Percentiles rank a stretch among this genome's conserved stretches.
These are phyloP conservation scores for Brassica hybrid DNA, from an alignment of 441 rosid genomes.

Conservation along the genomic window DNA sequence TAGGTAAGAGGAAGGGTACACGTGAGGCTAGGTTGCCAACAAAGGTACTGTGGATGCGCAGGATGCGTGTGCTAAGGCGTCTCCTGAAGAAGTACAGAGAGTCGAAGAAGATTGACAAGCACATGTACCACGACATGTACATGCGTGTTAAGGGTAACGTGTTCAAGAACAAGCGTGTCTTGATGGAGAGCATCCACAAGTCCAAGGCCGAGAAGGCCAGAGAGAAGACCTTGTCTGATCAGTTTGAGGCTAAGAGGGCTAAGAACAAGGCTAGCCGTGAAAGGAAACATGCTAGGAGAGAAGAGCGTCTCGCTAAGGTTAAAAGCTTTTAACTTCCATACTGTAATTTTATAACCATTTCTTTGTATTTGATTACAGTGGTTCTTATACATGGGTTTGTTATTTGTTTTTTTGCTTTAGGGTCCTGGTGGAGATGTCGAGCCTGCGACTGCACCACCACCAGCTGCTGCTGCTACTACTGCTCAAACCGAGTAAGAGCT, in stretches of 20 bases:
- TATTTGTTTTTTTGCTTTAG: too few species aligned
- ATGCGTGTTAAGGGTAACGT: slow-evolving; percentile 90
- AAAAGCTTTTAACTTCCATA: background rate
- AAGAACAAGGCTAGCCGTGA: slow-evolving; percentile 56
- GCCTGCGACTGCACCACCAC: too few species aligned
- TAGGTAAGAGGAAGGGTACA: slow-evolving; percentile 50
- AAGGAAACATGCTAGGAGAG: slow-evolving; percentile 66
- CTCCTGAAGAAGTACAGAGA: slow-evolving; percentile 64
- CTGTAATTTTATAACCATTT: background rate
- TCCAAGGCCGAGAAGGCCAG: slow-evolving; percentile 57
- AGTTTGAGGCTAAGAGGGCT: slow-evolving; percentile 57
- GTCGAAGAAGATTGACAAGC: slow-evolving; percentile 59
- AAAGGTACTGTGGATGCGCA: slow-evolving; percentile 53
- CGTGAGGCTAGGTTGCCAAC: slow-evolving; percentile 52
- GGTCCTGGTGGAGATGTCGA: too few species aligned
- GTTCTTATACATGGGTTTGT: background rate
- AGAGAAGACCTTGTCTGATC: slow-evolving; percentile 55
- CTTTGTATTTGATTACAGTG: background rate
- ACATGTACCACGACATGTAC: slow-evolving; percentile 93
- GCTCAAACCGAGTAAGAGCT: slow-evolving; percentile 55
- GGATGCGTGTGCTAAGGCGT: slow-evolving; percentile 68
- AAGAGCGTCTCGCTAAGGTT: slow-evolving; percentile 57
- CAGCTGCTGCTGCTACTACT: slow-evolving; percentile 10
- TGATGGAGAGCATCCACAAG: slow-evolving; percentile 63
- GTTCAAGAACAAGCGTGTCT: slow-evolving; percentile 67